These are phyloP conservation scores for Fusarium nurragi DNA, from an alignment of 2,329 filamentous ascomycete species.

Conservation along the genomic window DNA sequence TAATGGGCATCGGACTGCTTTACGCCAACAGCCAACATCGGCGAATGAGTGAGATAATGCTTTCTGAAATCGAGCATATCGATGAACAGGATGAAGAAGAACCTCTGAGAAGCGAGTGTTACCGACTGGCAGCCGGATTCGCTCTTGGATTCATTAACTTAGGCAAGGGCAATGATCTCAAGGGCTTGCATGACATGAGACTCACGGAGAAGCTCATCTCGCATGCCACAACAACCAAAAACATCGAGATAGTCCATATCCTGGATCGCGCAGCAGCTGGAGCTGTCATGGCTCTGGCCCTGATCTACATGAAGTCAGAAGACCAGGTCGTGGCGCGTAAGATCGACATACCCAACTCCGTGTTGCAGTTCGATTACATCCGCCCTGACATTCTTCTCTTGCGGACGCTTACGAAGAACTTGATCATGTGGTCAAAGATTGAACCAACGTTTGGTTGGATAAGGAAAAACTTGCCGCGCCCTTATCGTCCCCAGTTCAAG, in stretches of 20 bases:
- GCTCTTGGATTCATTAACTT: constrained; percentile 94
- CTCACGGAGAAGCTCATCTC: constrained; percentile 88
- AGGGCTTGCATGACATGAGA: constrained; percentile 91
- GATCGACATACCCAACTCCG: constrained; percentile 90
- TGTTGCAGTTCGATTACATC: constrained; percentile 93
- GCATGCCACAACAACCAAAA: constrained; percentile 87
- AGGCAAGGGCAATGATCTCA: constrained; percentile 86
- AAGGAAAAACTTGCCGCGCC: constrained; percentile 72
- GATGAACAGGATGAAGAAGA: constrained; percentile 85
- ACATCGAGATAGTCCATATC: constrained; percentile 90
- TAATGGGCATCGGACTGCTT: constrained; percentile 95
- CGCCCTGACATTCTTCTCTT: constrained; percentile 92
- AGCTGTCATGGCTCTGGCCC: constrained; percentile 87
- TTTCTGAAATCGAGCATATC: constrained; percentile 93
- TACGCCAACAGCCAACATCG: constrained; percentile 97
- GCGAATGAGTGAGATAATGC: constrained; percentile 98
- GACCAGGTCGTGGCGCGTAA: constrained; percentile 87
- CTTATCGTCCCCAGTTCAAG: constrained; percentile 71
- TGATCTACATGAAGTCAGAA: constrained; percentile 98
- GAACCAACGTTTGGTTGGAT: constrained; percentile 80
- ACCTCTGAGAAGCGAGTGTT: constrained; percentile 90
- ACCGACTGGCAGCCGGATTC: constrained; percentile 92
- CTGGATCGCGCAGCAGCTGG: constrained; percentile 92
- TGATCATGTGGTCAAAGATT: constrained; percentile 93
- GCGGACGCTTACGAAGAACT: constrained; percentile 85